Conservation (phyloP, 306 rosid genomes). For the Prunus salicina region DNA sequence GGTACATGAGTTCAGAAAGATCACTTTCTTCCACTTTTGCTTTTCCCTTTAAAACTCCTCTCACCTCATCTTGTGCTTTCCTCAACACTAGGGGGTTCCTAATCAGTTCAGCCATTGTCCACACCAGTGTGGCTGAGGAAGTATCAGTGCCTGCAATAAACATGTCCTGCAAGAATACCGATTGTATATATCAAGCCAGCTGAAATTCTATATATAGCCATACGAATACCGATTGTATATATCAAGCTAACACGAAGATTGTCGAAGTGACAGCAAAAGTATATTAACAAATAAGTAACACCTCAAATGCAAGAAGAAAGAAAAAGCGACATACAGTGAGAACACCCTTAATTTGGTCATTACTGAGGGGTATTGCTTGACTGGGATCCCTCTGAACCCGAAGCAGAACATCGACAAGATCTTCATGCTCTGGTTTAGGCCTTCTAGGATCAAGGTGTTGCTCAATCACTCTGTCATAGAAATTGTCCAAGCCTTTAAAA, state of each 20-base stretch:
- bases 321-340: conserved; percentile 20
- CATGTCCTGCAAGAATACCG: conserved; percentile 13
- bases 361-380: conserved; percentile 13
- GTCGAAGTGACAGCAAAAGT: background rate
- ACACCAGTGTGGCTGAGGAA: conserved; percentile 17
- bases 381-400: conserved; percentile 34
- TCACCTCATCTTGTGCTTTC: conserved; percentile 24
- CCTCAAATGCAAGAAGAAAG: background rate
- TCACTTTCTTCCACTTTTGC: conserved; percentile 15
- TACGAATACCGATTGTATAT: too few relatives aligned
- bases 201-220: too few relatives aligned
- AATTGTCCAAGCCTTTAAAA: conserved; percentile 27
- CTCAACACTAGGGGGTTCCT: conserved; percentile 21
- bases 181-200: background rate
- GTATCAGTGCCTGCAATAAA: conserved; percentile 30
- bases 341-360: conserved; percentile 31
- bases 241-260: too few relatives aligned
- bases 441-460: conserved; percentile 27
- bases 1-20: conserved; percentile 13
- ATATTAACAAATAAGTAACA: background rate
- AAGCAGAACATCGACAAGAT: conserved; percentile 42
- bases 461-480: conserved; percentile 40
- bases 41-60: conserved; percentile 19
- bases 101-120: conserved; percentile 31
- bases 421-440: conserved; percentile 24